Evolutionary conservation across 2,329 filamentous ascomycete species (phyloP).

Genomic region (Aspergillus sp.): DNA sequence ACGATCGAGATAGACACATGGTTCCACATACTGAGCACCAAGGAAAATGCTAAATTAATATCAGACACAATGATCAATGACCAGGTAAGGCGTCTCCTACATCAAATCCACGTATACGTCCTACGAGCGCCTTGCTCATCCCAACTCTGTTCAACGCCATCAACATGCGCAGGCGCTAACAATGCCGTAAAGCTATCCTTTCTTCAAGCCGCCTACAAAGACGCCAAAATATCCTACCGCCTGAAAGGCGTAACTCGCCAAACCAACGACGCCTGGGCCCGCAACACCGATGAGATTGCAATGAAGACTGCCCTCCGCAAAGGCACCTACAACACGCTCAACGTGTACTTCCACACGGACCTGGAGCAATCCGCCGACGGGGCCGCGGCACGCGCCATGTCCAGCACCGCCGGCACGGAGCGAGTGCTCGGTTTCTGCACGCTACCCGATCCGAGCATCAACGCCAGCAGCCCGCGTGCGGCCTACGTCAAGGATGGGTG

Average conservation of each 20-base stretch:
- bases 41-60: slow-evolving; percentile 24
- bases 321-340: slow-evolving; percentile 54
- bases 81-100: slow-evolving; percentile 27
- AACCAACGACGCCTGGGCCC: slow-evolving; percentile 55
- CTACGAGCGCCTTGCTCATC: background rate
- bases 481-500: slow-evolving; percentile 55
- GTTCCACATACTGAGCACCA: slow-evolving; percentile 42
- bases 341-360: slow-evolving; percentile 60
- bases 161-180: background rate
- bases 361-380: slow-evolving; percentile 34
- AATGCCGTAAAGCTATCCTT: slow-evolving; percentile 27
- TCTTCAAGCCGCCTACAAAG: slow-evolving; percentile 46
- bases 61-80: slow-evolving; percentile 32
- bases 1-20: slow-evolving; percentile 40
- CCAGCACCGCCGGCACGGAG: slow-evolving; percentile 25
- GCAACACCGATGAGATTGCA: slow-evolving; percentile 44
- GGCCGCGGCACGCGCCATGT: slow-evolving; percentile 19
- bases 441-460: slow-evolving; percentile 42
- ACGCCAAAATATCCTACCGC: slow-evolving; percentile 48
- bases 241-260: slow-evolving; percentile 50
- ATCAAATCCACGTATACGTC: background rate
- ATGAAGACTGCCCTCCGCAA: slow-evolving; percentile 55
- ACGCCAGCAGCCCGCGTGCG: slow-evolving; percentile 31
- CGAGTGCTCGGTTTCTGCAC: slow-evolving; percentile 55
- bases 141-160: background rate